Conservation (phyloP, 306 rosid genomes). For the Corylus avellana region DNA sequence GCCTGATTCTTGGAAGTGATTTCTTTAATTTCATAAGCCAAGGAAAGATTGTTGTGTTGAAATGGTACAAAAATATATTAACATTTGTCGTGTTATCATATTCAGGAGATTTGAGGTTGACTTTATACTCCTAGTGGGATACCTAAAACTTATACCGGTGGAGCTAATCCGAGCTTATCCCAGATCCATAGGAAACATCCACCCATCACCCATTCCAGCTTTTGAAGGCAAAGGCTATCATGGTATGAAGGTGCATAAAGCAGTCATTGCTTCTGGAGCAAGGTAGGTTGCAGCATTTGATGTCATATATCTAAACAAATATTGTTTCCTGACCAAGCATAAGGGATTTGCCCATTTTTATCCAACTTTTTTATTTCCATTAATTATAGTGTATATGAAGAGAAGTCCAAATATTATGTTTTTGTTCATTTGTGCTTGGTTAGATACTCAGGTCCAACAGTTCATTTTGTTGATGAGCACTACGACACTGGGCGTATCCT, state of each 20-base stretch:
- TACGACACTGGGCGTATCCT: conserved; percentile 88
- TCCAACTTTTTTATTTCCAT: not conserved
- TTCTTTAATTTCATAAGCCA: not conserved
- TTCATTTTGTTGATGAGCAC: conserved; percentile 89
- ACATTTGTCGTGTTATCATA: conserved; percentile 7
- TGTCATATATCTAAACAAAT: not conserved
- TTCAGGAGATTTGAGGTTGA: conserved; percentile 67
- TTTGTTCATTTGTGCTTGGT: conserved; percentile 9
- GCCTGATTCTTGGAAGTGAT: not conserved
- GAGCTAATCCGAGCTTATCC: conserved; percentile 71
- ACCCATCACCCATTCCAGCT: conserved; percentile 94
- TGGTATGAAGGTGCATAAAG: conserved; percentile 91
- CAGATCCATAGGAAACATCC: conserved; percentile 72
- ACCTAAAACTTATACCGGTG: conserved; percentile 74
- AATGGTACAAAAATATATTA: not conserved
- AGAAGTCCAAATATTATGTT: not conserved
- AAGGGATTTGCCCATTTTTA: not conserved
- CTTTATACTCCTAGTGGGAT: conserved; percentile 88
- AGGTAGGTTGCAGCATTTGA: conserved; percentile 41
- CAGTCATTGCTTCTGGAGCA: conserved; percentile 89
- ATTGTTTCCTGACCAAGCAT: not conserved
- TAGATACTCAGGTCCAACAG: conserved; percentile 84
- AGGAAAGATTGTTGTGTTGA: not conserved
- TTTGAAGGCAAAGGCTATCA: conserved; percentile 94
- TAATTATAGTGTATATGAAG: conserved; percentile 1